Base-by-base conservation (phyloP, 2,329 filamentous ascomycete species). In the Penicillium sp. region DNA sequence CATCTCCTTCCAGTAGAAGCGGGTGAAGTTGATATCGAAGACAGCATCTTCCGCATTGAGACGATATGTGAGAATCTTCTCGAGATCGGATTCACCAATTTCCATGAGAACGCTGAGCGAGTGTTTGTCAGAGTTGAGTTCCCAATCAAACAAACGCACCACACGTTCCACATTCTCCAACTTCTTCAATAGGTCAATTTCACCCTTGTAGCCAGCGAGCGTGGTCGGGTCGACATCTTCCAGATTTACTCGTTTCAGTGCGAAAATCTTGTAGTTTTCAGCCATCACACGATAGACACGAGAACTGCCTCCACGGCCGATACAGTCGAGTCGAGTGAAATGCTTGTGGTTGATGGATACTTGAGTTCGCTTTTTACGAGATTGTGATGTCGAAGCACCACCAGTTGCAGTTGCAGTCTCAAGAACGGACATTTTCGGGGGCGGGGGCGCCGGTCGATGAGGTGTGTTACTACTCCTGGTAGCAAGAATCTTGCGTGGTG, bases 1-100 rank as follows among this genome's bases (percentile, higher is more conserved):
- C 94, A 99, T 99, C 76, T 99, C 94, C 73, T 96, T 94, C 94
- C 94, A 99, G 79, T 96, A 96, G 75, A 90, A 95, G n/a, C 94
- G 89, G 12, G 94, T 91, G 72, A 97, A 97, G 51, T 89, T 89
- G 1, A 90, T 83, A 69, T 99, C 94, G 57, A 99, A 88, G 56
- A 82, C 84, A 37, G 89, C 85, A 51, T 89, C 85, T 57, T 92
- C 88, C 0, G 81, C 83, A 67, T 87, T 90, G 66, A 90, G 79
- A 9, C 87, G 85, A 61, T 87, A 84, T 33, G 86, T 87, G 61
- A 99, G 82, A 51, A 97, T 86, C 53, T 88, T 90, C 69, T 95
- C 89, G 67, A 99, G 83, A 73, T 99, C 94, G 22, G 93, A 85
- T 75, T 99, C 94, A 61, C 94, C 94, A 71, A 96, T 89, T 77